Evolutionary conservation across 768 basidiomycete genomes (phyloP).

Genomic region (Rhizopogon sp.): DNA sequence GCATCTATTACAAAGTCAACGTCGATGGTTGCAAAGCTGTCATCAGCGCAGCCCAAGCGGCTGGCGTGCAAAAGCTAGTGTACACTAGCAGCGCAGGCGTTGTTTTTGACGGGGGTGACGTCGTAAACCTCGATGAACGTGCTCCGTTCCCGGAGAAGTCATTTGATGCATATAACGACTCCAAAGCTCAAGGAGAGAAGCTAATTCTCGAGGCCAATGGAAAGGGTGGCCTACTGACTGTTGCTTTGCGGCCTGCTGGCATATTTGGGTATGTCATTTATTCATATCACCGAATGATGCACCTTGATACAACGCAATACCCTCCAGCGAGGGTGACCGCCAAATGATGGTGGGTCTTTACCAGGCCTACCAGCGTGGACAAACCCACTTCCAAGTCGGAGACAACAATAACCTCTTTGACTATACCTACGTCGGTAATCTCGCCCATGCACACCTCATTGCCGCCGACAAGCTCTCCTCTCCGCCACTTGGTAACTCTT

Average conservation of each 20-base stretch:
- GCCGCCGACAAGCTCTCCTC: constrained; percentile 83
- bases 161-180: constrained; percentile 90
- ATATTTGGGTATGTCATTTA: constrained; percentile 78
- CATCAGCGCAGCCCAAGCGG: constrained; percentile 72
- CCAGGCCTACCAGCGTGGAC: constrained; percentile 70
- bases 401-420: constrained; percentile 92
- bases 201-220: constrained; percentile 85
- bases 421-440: constrained; percentile 95
- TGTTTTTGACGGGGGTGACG: constrained; percentile 76
- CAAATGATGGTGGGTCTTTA: constrained; percentile 80
- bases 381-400: constrained; percentile 92
- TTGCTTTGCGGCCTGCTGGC: constrained; percentile 87
- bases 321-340: constrained; percentile 79
- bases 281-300: background rate
- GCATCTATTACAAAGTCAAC: constrained; percentile 88
- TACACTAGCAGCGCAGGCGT: constrained; percentile 94
- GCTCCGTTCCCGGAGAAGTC: constrained; percentile 65
- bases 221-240: constrained; percentile 77
- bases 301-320: background rate
- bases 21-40: constrained; percentile 86
- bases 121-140: constrained; percentile 87
- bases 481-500: constrained; percentile 39
- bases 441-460: constrained; percentile 89
- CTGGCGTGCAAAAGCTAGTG: constrained; percentile 79
- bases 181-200: constrained; percentile 86